Base-by-base conservation (phyloP, 2,329 filamentous ascomycete genomes). In the Harringtonia lauricola region DNA sequence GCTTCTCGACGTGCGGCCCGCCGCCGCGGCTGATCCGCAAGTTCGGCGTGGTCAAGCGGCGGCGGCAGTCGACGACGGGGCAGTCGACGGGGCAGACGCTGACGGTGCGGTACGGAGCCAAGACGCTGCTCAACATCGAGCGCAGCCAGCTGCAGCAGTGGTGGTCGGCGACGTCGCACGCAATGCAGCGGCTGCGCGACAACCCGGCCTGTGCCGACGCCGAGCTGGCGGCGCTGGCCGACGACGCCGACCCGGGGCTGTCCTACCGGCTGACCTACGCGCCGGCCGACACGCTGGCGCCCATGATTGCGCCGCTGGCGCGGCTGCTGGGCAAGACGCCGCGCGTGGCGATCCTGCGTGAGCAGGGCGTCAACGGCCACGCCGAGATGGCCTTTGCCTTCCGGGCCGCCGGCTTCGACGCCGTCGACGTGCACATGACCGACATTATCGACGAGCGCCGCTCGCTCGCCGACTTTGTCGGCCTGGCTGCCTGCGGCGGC, bases 311-410 rank as follows among this genome's bases (percentile, higher is more conserved):
- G 4, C 76, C 73, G 47, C 65, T 87, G 45, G 73, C 76, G 33
- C 57, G 55, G 10, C 53, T 63, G 46, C 76, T 87, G 58, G 71
- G 70, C 49, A 74, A 68, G 54, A 55, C 60, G 63, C 84, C 85
- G 2, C 79, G 81, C 28, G 89, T 98, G 21, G 92, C 92, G 36
- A 94, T 98, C 54, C 78, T 98, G 19, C 77, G 92, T 57, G 92
- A 96, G 63, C 88, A 95, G 62, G 92, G 92, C 60, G 86, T 95
- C 52, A 96, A 98, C 65, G 86, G 89, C 35, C 79, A 95, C 55
- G 81, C 87, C n/a, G 92, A 98, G 63, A 94, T 98, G 86, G 92
- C 92, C 1, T 96, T 94, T 57, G 88, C 89, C 39, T 96, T 96
- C 72, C 81, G 83, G 51, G 80, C 81, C 30, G 90, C 92, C 36